A percentile compares a stretch with the other conserved stretches of the same genome.
phyloP scores from a whole-genome alignment of 805 yeast species.

The Wickerhamomyces canadensis region DNA sequence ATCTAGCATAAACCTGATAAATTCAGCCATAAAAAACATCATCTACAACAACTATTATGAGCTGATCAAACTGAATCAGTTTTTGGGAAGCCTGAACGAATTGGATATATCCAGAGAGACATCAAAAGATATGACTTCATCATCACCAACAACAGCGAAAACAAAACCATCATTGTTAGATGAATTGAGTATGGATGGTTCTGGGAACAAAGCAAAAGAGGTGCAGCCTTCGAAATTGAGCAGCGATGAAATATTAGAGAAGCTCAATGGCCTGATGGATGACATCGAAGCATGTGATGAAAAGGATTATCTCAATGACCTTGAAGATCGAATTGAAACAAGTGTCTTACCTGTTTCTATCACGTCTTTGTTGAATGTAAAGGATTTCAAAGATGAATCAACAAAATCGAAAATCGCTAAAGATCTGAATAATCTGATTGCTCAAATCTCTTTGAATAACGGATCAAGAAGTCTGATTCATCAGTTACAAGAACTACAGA shows the following conservation, averaged over 20 bases:
- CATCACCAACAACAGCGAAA: too few relatives aligned
- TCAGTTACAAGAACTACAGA: conserved; percentile 12
- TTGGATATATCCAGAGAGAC: conserved; percentile 10
- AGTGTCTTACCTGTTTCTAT: too few relatives aligned
- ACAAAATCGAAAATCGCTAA: not conserved
- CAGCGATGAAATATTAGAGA: conserved; percentile 6
- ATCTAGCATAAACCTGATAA: conserved; percentile 43
- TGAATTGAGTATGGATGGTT: not conserved
- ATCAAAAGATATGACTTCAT: not conserved
- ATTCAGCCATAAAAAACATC: conserved; percentile 60
- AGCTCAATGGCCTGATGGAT: conserved; percentile 17
- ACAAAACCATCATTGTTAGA: conserved; percentile 2
- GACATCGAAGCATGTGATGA: conserved; percentile 16
- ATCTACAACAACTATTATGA: conserved; percentile 75
- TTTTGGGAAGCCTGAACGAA: conserved; percentile 35
- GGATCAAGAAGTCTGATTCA: conserved; percentile 6
- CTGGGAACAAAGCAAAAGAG: not conserved
- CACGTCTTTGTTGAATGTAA: not conserved
- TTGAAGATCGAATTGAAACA: not conserved
- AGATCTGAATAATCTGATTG: conserved; percentile 9
- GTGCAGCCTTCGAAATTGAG: not conserved
- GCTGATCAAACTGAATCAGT: conserved; percentile 58
- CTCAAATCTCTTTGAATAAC: conserved; percentile 1
- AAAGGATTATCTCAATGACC: conserved; percentile 1
- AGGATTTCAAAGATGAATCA: not conserved